These are phyloP conservation scores for Phialophora expanda DNA, from an alignment of 2,329 filamentous ascomycete genomes.

Conservation along the genomic window DNA sequence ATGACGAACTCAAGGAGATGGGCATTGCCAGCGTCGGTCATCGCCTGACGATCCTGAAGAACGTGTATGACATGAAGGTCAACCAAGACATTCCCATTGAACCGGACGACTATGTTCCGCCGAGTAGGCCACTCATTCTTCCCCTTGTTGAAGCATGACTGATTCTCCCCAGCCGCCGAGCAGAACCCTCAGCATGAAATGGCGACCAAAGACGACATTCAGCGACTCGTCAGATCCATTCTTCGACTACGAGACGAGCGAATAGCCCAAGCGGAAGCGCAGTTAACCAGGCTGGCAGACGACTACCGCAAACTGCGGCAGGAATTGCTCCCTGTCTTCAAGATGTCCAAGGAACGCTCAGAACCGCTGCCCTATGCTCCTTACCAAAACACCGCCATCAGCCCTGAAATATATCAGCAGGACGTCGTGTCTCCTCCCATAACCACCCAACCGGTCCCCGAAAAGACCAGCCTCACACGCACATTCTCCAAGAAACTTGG, in stretches of 20 bases:
- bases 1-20: slow-evolving; percentile 95
- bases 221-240: slow-evolving; percentile 86
- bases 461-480: slow-evolving; percentile 64
- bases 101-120: slow-evolving; percentile 88
- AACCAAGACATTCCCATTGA: slow-evolving; percentile 91
- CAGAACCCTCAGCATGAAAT: slow-evolving; percentile 82
- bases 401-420: slow-evolving; percentile 43
- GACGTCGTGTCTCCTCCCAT: slow-evolving; percentile 40
- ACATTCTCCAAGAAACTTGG: slow-evolving; percentile 76
- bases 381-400: slow-evolving; percentile 37
- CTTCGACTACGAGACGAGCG: slow-evolving; percentile 88
- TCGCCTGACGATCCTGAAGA: slow-evolving; percentile 91
- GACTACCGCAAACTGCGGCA: slow-evolving; percentile 88
- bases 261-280: slow-evolving; percentile 80
- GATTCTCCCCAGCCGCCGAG: slow-evolving; percentile 72
- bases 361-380: slow-evolving; percentile 75
- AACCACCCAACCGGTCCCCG: slow-evolving; percentile 43
- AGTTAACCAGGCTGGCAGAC: slow-evolving; percentile 81
- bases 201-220: slow-evolving; percentile 91
- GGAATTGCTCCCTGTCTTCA: slow-evolving; percentile 87
- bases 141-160: slow-evolving; percentile 25
- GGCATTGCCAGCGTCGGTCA: slow-evolving; percentile 92
- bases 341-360: slow-evolving; percentile 87
- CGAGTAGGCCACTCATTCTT: slow-evolving; percentile 67
- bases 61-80: slow-evolving; percentile 94